Evolutionary conservation across 2,329 filamentous ascomycete genomes (phyloP), one percentile per base, ranked within the genome.

Genomic region (Xenoacremonium recifei): DNA sequence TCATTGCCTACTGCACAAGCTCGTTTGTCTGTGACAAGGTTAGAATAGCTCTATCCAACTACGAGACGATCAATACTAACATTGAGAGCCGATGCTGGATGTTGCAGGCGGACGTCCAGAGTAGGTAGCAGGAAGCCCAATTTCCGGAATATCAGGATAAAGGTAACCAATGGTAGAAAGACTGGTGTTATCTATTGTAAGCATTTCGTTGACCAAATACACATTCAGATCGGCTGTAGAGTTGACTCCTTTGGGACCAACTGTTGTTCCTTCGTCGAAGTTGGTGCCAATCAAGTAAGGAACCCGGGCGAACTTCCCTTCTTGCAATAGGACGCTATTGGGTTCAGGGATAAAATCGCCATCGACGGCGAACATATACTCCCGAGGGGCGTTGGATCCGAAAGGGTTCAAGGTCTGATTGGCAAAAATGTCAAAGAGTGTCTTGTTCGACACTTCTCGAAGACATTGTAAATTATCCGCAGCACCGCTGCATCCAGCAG

Each of bases 231-330:
- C 69, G 13, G 64, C 70, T 10, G 70, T 75, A 2, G 73, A 79
- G 55, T 82, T 75, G 47, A 84, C 72, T 12, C 72, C 75, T 5
- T 47, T 58, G 9, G 72, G 69, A 1, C 70, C 74, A 53, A 84
- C 84, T 1, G 68, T 65, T 1, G 75, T 75, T 29, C 66, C 84
- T 58, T 88, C 84, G 51, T 87, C 84, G 1, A 75, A 75, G 59
- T 85, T 87, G 27, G 74, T 75, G 6, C 85, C 84, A 23, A 72
- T 65, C 7, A 34, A 19, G 6, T 19, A 5, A 7, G 82, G 80
- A 0, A 87, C 79, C 39, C 79, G 72, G 42, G 84, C 76, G 48
- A 86, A 85, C 15, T 73, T 71, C 35, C 81, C 82, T 5, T 71
- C 59, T 2, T 66, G 62, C 6, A 87, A 65, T 49, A 5, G 18